Evolutionary conservation across 2,329 filamentous ascomycete species (phyloP).

Genomic region (Microdochium nivale): DNA sequence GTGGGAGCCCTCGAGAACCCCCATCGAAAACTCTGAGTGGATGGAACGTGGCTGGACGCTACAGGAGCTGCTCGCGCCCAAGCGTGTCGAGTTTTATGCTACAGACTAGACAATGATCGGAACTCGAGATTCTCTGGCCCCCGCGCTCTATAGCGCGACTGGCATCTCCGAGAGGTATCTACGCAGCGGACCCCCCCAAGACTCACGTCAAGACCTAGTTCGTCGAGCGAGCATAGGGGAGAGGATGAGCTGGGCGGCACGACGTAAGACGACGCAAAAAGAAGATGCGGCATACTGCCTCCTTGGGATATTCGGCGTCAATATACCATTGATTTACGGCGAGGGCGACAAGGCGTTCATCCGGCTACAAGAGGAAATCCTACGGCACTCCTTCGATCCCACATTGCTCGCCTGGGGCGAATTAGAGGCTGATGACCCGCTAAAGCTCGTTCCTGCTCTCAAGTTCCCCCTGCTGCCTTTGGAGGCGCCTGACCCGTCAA

Average conservation of each 20-base stretch:
- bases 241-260: slow-evolving; percentile 15
- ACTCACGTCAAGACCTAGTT: not conserved
- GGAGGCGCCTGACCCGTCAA: not conserved
- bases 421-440: not conserved
- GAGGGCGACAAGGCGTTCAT: slow-evolving; percentile 1
- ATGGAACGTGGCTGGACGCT: not conserved
- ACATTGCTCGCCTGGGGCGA: slow-evolving; percentile 5
- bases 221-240: not conserved
- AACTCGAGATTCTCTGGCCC: not conserved
- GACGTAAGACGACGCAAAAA: slow-evolving; percentile 7
- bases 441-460: not conserved
- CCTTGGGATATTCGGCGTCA: slow-evolving; percentile 13
- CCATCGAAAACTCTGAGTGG: not conserved
- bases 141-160: not conserved
- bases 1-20: not conserved
- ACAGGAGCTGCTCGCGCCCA: not conserved
- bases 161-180: not conserved
- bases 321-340: slow-evolving; percentile 16
- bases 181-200: not conserved
- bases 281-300: slow-evolving; percentile 15
- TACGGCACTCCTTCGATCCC: slow-evolving; percentile 6
- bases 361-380: not conserved
- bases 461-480: not conserved
- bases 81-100: not conserved
- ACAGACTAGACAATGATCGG: not conserved